phyloP scores from a whole-genome alignment of 108 stramenopile species.

The Pseudonitzschia pungens region DNA sequence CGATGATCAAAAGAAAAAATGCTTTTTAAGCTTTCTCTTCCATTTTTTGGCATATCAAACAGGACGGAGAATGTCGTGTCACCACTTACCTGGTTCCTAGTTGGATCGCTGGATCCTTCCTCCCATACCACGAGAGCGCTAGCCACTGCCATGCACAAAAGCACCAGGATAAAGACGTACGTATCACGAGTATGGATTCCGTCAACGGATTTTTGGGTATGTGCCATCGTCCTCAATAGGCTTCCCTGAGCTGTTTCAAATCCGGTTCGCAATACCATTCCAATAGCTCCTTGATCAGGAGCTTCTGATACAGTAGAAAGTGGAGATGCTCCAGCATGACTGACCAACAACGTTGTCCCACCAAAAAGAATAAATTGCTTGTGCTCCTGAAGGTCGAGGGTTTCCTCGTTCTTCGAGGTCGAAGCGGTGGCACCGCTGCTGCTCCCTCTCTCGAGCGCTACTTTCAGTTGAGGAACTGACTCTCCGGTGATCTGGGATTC shows the following conservation, averaged over 20 bases:
- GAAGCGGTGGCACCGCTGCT: slow-evolving; percentile 16
- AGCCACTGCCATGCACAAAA: slow-evolving; percentile 85
- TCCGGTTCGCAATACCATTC: slow-evolving; percentile 90
- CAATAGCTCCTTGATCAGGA: slow-evolving; percentile 83
- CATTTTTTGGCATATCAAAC: too few species aligned
- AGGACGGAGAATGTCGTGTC: not conserved
- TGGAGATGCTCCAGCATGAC: slow-evolving; percentile 39
- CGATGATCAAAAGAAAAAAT: not conserved
- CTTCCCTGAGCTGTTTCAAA: slow-evolving; percentile 94
- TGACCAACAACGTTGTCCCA: slow-evolving; percentile 75
- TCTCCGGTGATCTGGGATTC: slow-evolving; percentile 98
- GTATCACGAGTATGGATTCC: slow-evolving; percentile 87
- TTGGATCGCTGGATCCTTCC: slow-evolving; percentile 80
- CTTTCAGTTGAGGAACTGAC: slow-evolving; percentile 92
- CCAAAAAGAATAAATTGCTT: slow-evolving; percentile 80
- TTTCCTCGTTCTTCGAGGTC: slow-evolving; percentile 25
- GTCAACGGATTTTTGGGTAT: slow-evolving; percentile 63
- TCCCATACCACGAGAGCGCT: slow-evolving; percentile 82
- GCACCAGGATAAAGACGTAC: slow-evolving; percentile 80
- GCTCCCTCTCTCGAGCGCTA: slow-evolving; percentile 25
- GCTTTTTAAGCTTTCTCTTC: not conserved
- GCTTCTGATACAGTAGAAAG: slow-evolving; percentile 31
- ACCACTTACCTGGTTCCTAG: slow-evolving; percentile 49
- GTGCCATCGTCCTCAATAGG: slow-evolving; percentile 93
- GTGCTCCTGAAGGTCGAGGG: slow-evolving; percentile 56